Base-by-base conservation (phyloP, 257 asterid species). In the Solanum tarapatanum region DNA sequence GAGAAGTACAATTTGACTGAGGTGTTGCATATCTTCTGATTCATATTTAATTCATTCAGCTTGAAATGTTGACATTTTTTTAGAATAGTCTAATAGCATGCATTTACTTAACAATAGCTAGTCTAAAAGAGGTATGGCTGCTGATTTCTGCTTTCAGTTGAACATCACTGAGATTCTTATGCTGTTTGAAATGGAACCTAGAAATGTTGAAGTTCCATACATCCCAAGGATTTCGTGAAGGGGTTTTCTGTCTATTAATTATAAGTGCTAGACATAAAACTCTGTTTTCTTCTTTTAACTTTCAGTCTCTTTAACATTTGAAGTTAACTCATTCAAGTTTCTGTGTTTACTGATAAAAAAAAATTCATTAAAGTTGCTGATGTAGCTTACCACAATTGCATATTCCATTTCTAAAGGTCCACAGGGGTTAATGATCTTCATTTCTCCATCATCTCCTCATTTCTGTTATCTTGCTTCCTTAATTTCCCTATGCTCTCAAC, bases 1-100 rank as follows among this genome's bases (percentile, higher is more conserved):
- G 93, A 93, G 90, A 94, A 92, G 93, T 97, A 90, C 89, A 93
- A 92, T 88, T 92, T 97, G 88, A 93, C 90, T 80, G 99, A 97
- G 99, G 99, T 95, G 92, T 88, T 87, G 30, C 43, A 70, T 79
- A 72, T 89, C 55, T 48, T 88, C 86, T 45, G 84, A 26, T 60
- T 84, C 84, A 21, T 45, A n/a, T 7, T 30, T 84, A 41, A 48
- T 48, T 82, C 19, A 48, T 28, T 48, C 84, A 79, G 39, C 84
- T 82, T 28, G 41, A 48, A 45, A 82, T 82, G 12, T 48, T 48
- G 39, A 82, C 69, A 48, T 48, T 82, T 2, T 26, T 43, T 48
- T 79, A 13, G 36, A 79, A 23, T 14, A 79, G 24, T 24, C 64
- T 41, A 79, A 41, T 79, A 26, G 62, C n/a, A 7, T 79, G 64